Conservation (phyloP, 192 early-diverging fungal genomes). For the Entomortierella chlamydospora region DNA sequence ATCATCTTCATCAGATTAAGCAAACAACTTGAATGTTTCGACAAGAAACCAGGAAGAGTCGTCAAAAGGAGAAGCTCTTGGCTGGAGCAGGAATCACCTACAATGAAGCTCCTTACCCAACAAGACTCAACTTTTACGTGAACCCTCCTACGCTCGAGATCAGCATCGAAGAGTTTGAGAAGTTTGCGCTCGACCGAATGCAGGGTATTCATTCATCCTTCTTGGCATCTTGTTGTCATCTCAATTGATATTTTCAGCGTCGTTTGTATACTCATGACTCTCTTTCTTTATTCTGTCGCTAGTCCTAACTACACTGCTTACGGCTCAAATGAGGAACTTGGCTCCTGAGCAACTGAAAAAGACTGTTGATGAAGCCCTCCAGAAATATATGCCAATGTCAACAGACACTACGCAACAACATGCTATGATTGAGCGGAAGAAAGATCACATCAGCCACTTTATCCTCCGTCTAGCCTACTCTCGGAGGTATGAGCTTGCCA, state of each 20-base stretch:
- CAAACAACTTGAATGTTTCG: conserved; percentile 22
- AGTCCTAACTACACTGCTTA: conserved; percentile 89
- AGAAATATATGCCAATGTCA: conserved; percentile 72
- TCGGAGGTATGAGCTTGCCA: conserved; percentile 55
- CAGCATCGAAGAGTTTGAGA: conserved; percentile 80
- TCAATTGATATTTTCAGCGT: not conserved
- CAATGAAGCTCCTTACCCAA: conserved; percentile 39
- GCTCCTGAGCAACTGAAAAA: conserved; percentile 67
- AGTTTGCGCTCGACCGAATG: conserved; percentile 78
- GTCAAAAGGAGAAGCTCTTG: conserved; percentile 15
- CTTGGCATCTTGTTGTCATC: not conserved
- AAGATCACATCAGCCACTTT: conserved; percentile 88
- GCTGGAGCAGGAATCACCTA: conserved; percentile 15
- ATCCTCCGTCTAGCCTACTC: conserved; percentile 82
- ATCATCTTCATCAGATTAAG: not conserved
- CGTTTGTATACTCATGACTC: not conserved
- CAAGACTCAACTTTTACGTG: conserved; percentile 76
- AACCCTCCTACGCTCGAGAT: conserved; percentile 73
- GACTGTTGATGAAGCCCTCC: conserved; percentile 62
- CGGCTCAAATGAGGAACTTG: conserved; percentile 78
- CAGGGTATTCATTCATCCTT: conserved; percentile 55
- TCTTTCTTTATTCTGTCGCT: conserved; percentile 1
- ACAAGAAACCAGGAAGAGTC: conserved; percentile 28
- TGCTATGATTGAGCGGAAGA: conserved; percentile 71
- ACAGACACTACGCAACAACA: conserved; percentile 55